Evolutionary conservation across 129 eudicot species (phyloP), one percentile per base, ranked within the genome.

Genomic region (Pittosporum tobira): DNA sequence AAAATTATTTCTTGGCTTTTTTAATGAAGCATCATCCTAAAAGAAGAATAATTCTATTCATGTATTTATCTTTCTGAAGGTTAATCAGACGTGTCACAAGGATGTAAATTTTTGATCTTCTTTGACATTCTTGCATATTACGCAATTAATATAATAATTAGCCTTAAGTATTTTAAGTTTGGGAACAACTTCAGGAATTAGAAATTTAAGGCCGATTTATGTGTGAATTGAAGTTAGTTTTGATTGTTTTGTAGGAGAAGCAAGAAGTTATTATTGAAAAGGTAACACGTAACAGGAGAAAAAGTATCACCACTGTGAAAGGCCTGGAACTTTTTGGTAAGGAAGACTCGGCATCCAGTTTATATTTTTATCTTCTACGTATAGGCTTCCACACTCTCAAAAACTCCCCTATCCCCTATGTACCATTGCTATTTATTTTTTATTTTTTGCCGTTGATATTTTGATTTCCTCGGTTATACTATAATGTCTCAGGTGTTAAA

Each of bases 291-390:
- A 88, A 88, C 74, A 88, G 82, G 73, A 65, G 96, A 60, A 88
- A 84, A 79, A 73, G 88, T 53, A 88, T 88, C 68, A 88, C 96
- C 67, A 88, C 94, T 22, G 75, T 88, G 55, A 84, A 84, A 68
- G 96, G 96, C 57, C 78, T 88, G 47, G 96, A 88, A 4, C 85
- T 78, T 54, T 88, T 88, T 67, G 94, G 96, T 88, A 58, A 79
- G 84, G 38, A 37, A 48, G 34, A 40, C 40, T 28, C 57, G 30
- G 37, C 47, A 13, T 15, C 66, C n/a, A 47, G 20, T 56, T 15
- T 74, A 25, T 37, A 8, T 51, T 31, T 15, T n/a, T 3, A 3
- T 18, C 40, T n/a, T 45, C 9, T n/a, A 55, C n/a, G n/a, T 18
- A 4, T 16, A 40, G 19, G 4, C 61, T 47, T 18, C 1, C 10